Percentiles rank a stretch among this genome's conserved stretches.
Conservation (phyloP, 305 asterid genomes). For the Coffea humblotiana region DNA sequence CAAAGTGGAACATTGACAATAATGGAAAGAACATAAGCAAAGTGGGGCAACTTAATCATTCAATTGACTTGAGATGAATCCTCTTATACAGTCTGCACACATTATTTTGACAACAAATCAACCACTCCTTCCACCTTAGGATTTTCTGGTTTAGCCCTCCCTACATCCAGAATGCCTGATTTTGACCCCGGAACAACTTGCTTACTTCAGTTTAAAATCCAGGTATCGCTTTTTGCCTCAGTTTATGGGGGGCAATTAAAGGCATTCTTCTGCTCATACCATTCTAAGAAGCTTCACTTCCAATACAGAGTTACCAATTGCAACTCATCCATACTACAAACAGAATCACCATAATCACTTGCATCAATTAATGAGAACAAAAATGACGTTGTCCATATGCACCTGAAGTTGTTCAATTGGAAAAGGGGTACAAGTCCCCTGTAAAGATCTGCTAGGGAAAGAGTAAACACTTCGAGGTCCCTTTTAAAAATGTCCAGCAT, state of each 20-base stretch:
- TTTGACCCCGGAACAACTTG: background rate
- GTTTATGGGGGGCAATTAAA: background rate
- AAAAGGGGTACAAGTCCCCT: conserved; percentile 53
- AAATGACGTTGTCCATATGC: background rate
- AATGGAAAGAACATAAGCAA: no score
- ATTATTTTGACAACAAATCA: no score
- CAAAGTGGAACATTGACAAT: no score
- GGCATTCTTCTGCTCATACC: background rate
- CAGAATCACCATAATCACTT: no score
- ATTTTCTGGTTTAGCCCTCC: background rate
- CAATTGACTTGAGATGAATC: no score
- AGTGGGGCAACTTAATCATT: no score
- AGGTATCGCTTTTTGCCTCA: no score
- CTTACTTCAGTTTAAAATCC: background rate
- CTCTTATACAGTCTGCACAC: background rate
- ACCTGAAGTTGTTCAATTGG: conserved; percentile 55
- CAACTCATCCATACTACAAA: no score
- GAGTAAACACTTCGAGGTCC: conserved; percentile 51
- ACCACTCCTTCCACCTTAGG: no score
- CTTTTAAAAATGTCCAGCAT: conserved; percentile 55
- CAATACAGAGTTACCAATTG: no score
- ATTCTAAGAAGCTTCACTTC: background rate
- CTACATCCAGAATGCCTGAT: no score
- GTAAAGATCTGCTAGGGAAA: conserved; percentile 44
- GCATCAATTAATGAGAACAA: no score